Base-by-base conservation (phyloP, 768 basidiomycete genomes). In the Punctularia strigosozonata region DNA sequence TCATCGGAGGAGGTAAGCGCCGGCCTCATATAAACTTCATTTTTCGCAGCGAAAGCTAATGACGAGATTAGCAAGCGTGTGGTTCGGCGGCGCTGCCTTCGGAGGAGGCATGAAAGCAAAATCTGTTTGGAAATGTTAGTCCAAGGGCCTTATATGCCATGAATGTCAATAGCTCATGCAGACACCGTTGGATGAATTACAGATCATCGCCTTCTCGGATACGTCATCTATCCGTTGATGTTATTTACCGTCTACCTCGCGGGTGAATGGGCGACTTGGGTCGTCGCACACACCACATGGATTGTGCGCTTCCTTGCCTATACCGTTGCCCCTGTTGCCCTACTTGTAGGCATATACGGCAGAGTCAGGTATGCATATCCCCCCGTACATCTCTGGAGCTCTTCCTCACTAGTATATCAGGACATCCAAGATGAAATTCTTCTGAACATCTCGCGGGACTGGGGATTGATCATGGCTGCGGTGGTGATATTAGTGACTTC, bases 31-130 rank as follows among this genome's bases (percentile, higher is more conserved):
- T n/a, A n/a, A n/a, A n/a, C n/a, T n/a, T n/a, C n/a, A n/a, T n/a
- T n/a, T n/a, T n/a, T n/a, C n/a, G n/a, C n/a, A n/a, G n/a, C n/a
- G n/a, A n/a, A n/a, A n/a, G n/a, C n/a, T n/a, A n/a, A n/a, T n/a
- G n/a, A n/a, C n/a, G n/a, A n/a, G n/a, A n/a, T n/a, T n/a, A n/a
- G n/a, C n/a, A n/a, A 83, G 79, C 36, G 81, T 86, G 13, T 87
- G 85, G 85, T 77, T 68, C 43, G 66, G 61, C 5, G 86, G 86
- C 8, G 65, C 64, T 13, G 63, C 65, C 1, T 82, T 88, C 50
- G 84, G 86, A 4, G 83, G 85, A 1, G 76, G 72, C 12, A 55
- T 63, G 31, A 78, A 72, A 52, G 83, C 85, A 12, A 89, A 84
- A 54, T 54, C 61, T 1, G 42, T 88, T 15, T 90, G 86, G 80